These are phyloP conservation scores for Clavispora carvajalis DNA, from an alignment of 805 yeast species.

Conservation along the genomic window DNA sequence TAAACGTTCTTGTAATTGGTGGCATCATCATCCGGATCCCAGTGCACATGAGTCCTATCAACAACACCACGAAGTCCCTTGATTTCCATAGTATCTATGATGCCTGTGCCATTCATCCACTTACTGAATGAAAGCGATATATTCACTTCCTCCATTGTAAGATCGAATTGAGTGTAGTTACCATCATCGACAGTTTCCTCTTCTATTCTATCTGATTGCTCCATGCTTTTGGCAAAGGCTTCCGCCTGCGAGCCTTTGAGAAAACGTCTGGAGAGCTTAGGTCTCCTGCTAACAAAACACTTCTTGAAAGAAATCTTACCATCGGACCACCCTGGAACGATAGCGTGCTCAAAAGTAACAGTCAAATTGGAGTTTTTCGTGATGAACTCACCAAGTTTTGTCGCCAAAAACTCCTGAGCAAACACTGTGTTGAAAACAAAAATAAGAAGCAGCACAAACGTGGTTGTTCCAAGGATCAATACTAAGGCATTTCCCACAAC, in stretches of 20 bases:
- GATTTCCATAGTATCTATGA: constrained; percentile 68
- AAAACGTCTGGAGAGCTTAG: constrained; percentile 51
- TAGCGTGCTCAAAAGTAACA: constrained; percentile 88
- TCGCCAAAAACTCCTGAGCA: constrained; percentile 85
- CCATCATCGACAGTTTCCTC: constrained; percentile 65
- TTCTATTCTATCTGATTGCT: constrained; percentile 11
- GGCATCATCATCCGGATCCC: constrained; percentile 82
- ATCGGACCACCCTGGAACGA: constrained; percentile 89
- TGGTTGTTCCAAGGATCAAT: constrained; percentile 83
- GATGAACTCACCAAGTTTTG: constrained; percentile 72
- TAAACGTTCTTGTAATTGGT: constrained; percentile 68
- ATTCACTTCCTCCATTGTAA: constrained; percentile 80
- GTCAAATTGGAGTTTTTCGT: constrained; percentile 78
- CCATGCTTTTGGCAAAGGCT: constrained; percentile 54
- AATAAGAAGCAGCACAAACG: constrained; percentile 77
- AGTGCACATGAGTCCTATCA: constrained; percentile 81
- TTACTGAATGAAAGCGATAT: constrained; percentile 75
- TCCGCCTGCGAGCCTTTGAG: constrained; percentile 69
- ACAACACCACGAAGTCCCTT: constrained; percentile 88
- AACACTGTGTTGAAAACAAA: constrained; percentile 77
- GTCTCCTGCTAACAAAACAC: constrained; percentile 82
- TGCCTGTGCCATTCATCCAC: constrained; percentile 89
- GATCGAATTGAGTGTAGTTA: constrained; percentile 91
- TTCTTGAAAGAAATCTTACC: constrained; percentile 80
- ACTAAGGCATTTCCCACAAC: constrained; percentile 80